Conservation (phyloP, 768 basidiomycete species). For the Phylloporus sp. region DNA sequence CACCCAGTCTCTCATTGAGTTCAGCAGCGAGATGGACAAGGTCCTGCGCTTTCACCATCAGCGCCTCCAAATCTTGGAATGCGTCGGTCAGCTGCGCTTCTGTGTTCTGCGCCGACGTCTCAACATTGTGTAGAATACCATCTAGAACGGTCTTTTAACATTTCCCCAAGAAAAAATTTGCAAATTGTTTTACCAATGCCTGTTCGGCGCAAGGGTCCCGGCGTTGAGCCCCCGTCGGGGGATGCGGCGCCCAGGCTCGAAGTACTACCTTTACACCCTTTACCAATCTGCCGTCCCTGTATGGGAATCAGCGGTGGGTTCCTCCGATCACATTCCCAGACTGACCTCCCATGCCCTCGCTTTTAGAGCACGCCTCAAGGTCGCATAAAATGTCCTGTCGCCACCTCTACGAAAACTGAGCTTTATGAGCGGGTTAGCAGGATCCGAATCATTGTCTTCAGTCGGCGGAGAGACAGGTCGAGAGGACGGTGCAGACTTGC, state of each 20-base stretch:
- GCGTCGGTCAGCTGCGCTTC: constrained; percentile 70
- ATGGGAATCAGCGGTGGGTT: not conserved
- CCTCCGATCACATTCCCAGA: not conserved
- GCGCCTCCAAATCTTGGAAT: constrained; percentile 80
- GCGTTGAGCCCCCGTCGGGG: constrained; percentile 15
- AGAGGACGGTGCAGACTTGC: constrained; percentile 64
- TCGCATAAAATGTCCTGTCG: constrained; percentile 76
- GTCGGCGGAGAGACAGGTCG: constrained; percentile 53
- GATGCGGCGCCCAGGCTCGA: constrained; percentile 18
- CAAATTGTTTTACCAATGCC: constrained; percentile 26
- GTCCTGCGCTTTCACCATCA: constrained; percentile 88
- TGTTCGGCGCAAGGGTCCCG: constrained; percentile 18
- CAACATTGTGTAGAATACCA: constrained; percentile 77
- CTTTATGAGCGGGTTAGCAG: constrained; percentile 54
- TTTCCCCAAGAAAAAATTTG: not conserved
- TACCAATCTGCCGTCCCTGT: constrained; percentile 32
- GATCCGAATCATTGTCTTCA: constrained; percentile 22
- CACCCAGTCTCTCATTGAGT: constrained; percentile 76
- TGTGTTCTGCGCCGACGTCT: constrained; percentile 59
- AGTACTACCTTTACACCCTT: constrained; percentile 15
- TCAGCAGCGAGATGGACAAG: constrained; percentile 90
- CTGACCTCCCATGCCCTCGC: constrained; percentile 74
- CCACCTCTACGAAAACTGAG: constrained; percentile 92
- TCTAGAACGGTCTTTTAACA: constrained; percentile 41
- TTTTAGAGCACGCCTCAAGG: constrained; percentile 66